Conservation (phyloP, 2,329 filamentous ascomycete species). For the Polytolypa hystricis region DNA sequence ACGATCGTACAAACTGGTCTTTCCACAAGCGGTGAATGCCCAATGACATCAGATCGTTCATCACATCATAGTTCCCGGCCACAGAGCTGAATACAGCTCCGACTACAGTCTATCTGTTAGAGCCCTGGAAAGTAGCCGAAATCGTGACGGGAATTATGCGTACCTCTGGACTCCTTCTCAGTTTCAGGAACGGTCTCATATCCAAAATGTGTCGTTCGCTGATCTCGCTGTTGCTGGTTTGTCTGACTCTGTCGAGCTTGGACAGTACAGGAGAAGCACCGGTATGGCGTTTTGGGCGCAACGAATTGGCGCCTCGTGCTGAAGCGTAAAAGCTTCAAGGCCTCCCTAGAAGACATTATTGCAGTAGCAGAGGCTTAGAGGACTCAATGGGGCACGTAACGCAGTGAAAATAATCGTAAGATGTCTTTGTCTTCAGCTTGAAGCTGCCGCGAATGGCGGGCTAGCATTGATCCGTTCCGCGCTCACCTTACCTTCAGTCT, state of each 20-base stretch:
- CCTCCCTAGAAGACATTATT: slow-evolving; percentile 18
- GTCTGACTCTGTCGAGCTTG: slow-evolving; percentile 27
- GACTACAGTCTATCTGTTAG: slow-evolving; percentile 37
- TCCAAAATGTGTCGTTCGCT: slow-evolving; percentile 75
- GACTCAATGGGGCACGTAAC: too few species aligned
- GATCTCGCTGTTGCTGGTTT: slow-evolving; percentile 31
- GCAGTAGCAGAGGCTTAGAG: too few species aligned
- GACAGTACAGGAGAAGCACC: slow-evolving; percentile 42
- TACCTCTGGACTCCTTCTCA: slow-evolving; percentile 61
- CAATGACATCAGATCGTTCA: slow-evolving; percentile 99
- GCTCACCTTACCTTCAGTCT: too few species aligned
- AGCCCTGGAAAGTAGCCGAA: neutral
- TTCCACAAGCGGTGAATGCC: slow-evolving; percentile 96
- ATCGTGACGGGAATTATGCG: slow-evolving; percentile 1
- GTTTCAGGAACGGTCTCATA: slow-evolving; percentile 74
- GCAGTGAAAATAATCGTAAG: too few species aligned
- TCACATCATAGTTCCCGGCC: slow-evolving; percentile 85
- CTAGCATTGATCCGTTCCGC: too few species aligned
- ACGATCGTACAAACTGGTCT: slow-evolving; percentile 84
- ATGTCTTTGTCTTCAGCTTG: too few species aligned
- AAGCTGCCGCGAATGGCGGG: too few species aligned
- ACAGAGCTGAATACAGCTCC: slow-evolving; percentile 90
- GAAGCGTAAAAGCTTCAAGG: slow-evolving; percentile 27
- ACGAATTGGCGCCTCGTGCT: slow-evolving; percentile 22
- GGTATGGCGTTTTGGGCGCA: slow-evolving; percentile 24